These are phyloP conservation scores for Tetrahymena elliotti DNA, from an alignment of 73 alveolate genomes.

Conservation along the genomic window DNA sequence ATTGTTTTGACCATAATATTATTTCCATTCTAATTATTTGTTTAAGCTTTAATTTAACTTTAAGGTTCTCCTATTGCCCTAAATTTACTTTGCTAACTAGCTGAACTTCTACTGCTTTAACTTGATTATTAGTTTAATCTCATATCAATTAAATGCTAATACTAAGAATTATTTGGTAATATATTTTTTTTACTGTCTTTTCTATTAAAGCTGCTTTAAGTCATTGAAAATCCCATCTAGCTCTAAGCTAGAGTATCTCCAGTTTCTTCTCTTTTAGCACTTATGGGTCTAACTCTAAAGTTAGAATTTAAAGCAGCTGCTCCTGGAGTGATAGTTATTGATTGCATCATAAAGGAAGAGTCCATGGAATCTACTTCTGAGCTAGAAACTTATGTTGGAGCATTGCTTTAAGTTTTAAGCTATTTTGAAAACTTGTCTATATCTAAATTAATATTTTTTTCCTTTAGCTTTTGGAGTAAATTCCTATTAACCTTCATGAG, in stretches of 20 bases:
- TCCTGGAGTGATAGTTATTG: neutral
- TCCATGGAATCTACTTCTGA: neutral
- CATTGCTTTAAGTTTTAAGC: neutral
- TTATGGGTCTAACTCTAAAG: neutral
- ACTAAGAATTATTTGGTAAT: neutral
- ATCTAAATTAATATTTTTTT: neutral
- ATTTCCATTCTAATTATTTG: neutral
- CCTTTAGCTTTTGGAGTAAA: neutral
- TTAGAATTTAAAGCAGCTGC: neutral
- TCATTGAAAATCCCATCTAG: neutral
- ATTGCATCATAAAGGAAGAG: neutral
- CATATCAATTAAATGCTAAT: neutral
- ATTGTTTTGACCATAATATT: neutral
- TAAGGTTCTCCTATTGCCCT: neutral
- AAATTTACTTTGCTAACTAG: neutral
- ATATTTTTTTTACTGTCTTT: neutral
- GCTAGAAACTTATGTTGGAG: neutral
- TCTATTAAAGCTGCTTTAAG: neutral
- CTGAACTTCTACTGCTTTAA: neutral
- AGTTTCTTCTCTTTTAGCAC: neutral
- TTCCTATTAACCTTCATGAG: neutral
- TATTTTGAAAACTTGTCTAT: neutral
- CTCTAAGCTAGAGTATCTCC: neutral
- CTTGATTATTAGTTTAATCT: neutral
- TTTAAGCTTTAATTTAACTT: neutral